Conservation (phyloP, 2,329 filamentous ascomycete species). For the Xylariales sp. region DNA sequence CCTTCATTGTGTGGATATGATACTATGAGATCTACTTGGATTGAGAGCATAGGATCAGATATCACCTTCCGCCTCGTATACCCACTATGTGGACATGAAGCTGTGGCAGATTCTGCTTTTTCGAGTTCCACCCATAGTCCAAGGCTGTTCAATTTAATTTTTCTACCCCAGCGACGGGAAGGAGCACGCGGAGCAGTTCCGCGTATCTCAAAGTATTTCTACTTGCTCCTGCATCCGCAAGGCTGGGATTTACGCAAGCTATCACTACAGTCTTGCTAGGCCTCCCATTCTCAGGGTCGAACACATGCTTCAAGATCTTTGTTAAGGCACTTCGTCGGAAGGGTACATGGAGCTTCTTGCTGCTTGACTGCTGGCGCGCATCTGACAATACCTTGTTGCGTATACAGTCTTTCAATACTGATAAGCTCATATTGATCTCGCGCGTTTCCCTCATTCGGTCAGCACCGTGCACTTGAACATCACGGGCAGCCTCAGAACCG, state of each 20-base stretch:
- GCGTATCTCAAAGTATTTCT: constrained; percentile 47
- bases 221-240: constrained; percentile 36
- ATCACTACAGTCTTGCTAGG: constrained; percentile 39
- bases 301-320: constrained; percentile 44
- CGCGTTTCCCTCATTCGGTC: constrained; percentile 41
- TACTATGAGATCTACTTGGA: too few relatives aligned
- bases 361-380: constrained; percentile 11
- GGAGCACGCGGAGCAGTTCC: constrained; percentile 39
- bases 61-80: too few relatives aligned
- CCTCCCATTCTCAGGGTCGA: constrained; percentile 35
- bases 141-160: too few relatives aligned
- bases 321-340: constrained; percentile 43
- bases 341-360: constrained; percentile 35
- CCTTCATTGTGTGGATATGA: too few relatives aligned
- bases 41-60: too few relatives aligned
- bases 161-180: too few relatives aligned
- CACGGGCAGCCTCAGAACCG: constrained; percentile 43
- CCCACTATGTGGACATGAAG: too few relatives aligned
- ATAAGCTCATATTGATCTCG: constrained; percentile 45
- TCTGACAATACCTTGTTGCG: constrained; percentile 36
- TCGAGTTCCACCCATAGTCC: too few relatives aligned
- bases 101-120: too few relatives aligned
- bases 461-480: constrained; percentile 31
- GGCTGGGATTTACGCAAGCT: constrained; percentile 42
- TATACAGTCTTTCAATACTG: constrained; percentile 49